phyloP scores from a whole-genome alignment of 371 early-diverging fungal genomes.

The Scutellospora calospora region DNA sequence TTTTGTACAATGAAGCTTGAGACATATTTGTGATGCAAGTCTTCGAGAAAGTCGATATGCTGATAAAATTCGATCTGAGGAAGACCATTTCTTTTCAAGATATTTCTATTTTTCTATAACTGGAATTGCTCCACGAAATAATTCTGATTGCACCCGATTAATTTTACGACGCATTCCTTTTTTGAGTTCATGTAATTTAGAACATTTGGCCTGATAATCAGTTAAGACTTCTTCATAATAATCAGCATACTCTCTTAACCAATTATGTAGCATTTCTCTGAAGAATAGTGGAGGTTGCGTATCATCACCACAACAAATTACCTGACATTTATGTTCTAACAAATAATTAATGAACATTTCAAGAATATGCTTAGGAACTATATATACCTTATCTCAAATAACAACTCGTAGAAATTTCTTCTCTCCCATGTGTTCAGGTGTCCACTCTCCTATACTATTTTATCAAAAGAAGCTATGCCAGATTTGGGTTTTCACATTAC shows the following conservation, averaged over 20 bases:
- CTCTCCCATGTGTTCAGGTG: constrained; percentile 31
- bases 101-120: constrained; percentile 37
- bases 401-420: constrained; percentile 34
- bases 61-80: background rate
- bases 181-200: background rate
- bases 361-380: constrained; percentile 23
- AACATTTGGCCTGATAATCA: constrained; percentile 33
- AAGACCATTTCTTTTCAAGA: constrained; percentile 12
- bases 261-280: constrained; percentile 18
- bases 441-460: constrained; percentile 35
- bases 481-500: too few relatives aligned
- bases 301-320: constrained; percentile 17
- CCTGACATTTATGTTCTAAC: constrained; percentile 37
- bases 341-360: constrained; percentile 38
- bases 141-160: background rate
- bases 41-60: constrained; percentile 34
- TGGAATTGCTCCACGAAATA: constrained; percentile 12
- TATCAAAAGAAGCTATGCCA: constrained; percentile 14
- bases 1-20: constrained; percentile 35
- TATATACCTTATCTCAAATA: constrained; percentile 33
- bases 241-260: constrained; percentile 30
- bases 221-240: constrained; percentile 38
- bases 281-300: background rate
- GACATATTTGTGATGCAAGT: constrained; percentile 37
- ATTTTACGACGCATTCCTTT: background rate